phyloP scores from a whole-genome alignment of 1,284 basidiomycete genomes.

The Ganoderma lucidum region DNA sequence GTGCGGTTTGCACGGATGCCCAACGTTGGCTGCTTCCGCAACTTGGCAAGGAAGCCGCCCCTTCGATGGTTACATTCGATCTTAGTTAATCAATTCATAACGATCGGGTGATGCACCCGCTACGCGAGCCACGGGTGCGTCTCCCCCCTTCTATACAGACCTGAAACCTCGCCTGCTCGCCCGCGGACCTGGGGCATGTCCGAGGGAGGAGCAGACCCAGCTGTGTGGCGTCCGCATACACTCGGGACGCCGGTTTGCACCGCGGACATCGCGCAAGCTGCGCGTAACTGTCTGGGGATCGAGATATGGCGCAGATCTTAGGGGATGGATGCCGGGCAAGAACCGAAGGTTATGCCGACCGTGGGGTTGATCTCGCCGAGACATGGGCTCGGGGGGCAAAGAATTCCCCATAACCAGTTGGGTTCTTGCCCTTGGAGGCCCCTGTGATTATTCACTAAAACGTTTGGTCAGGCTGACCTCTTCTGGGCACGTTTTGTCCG shows the following conservation, averaged over 20 bases:
- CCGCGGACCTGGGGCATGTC: neutral
- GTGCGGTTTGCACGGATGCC: neutral
- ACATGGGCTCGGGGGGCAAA: neutral
- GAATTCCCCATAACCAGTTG: neutral
- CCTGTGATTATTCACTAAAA: neutral
- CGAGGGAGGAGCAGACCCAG: neutral
- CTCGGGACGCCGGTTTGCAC: neutral
- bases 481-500: neutral
- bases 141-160: neutral
- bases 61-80: slow-evolving; percentile 5
- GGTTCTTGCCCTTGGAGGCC: neutral
- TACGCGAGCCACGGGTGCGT: slow-evolving; percentile 1
- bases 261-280: slow-evolving; percentile 3
- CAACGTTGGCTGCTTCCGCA: neutral
- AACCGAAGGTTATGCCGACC: neutral
- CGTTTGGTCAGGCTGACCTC: neutral
- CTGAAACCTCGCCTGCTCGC: neutral
- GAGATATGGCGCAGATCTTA: neutral
- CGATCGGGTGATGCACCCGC: neutral
- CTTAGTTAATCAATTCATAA: neutral
- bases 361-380: neutral
- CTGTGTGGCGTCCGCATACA: neutral
- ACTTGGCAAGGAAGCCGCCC: neutral
- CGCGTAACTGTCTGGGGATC: neutral
- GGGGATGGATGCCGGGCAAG: neutral